Conservation (phyloP, 768 basidiomycete genomes). For the Leccinellum rugosiceps region DNA sequence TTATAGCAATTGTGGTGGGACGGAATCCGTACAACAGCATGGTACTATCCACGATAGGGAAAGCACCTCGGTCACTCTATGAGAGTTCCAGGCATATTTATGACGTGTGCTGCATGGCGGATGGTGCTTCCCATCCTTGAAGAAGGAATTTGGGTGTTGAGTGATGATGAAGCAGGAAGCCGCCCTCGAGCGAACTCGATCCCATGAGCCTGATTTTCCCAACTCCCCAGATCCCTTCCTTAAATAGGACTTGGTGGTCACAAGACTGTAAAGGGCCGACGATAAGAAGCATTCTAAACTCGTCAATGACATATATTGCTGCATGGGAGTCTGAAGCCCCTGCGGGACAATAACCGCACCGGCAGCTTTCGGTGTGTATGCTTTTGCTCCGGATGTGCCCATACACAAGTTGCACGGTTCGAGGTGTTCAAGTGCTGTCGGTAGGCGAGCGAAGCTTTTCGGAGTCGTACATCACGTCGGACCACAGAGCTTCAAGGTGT, state of each 20-base stretch:
- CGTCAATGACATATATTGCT: neutral
- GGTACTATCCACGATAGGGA: slow-evolving; percentile 1
- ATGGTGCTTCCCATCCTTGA: neutral
- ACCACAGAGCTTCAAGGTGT: too few relatives aligned
- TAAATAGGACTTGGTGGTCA: neutral
- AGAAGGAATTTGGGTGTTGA: neutral
- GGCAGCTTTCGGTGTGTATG: neutral
- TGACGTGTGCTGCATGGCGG: neutral
- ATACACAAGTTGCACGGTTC: too few relatives aligned
- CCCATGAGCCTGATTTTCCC: neutral
- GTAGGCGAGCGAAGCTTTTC: too few relatives aligned
- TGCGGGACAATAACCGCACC: neutral
- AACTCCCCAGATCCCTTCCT: neutral
- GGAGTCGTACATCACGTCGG: too few relatives aligned
- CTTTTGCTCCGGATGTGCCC: too few relatives aligned
- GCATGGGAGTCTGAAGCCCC: neutral
- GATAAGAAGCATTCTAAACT: neutral
- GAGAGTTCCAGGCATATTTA: slow-evolving; percentile 4
- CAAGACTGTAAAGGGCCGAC: neutral
- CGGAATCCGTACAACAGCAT: slow-evolving; percentile 5
- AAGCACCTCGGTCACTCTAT: neutral
- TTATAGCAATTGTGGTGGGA: slow-evolving; percentile 16
- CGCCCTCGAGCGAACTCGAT: neutral
- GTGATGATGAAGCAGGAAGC: neutral
- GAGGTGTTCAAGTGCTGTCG: too few relatives aligned